Conservation (phyloP, 2,329 filamentous ascomycete species). For the Ophidiomyces ophidiicola region DNA sequence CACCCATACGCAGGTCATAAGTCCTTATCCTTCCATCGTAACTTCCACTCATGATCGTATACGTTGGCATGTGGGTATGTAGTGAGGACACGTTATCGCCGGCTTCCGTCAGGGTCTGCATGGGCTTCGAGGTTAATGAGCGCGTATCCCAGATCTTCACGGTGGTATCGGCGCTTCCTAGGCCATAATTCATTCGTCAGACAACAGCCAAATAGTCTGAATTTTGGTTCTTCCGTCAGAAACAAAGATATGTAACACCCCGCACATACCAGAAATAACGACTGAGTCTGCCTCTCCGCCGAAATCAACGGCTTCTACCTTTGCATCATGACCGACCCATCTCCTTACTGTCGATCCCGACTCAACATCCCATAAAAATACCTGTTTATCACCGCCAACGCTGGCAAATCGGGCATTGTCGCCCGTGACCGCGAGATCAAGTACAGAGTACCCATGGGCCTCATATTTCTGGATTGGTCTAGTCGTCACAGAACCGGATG, state of each 20-base stretch:
- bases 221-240: no score
- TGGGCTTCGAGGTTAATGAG: slow-evolving; percentile 31
- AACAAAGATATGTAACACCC: no score
- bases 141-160: slow-evolving; percentile 34
- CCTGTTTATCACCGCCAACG: slow-evolving; percentile 76
- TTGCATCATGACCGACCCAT: slow-evolving; percentile 57
- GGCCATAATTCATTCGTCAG: no score
- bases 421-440: slow-evolving; percentile 58
- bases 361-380: slow-evolving; percentile 90
- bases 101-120: slow-evolving; percentile 33
- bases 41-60: slow-evolving; percentile 56
- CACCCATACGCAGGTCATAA: slow-evolving; percentile 73
- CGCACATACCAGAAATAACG: slow-evolving; percentile 51
- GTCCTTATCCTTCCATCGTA: slow-evolving; percentile 71
- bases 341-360: slow-evolving; percentile 64
- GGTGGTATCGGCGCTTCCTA: slow-evolving; percentile 34
- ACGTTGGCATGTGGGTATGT: slow-evolving; percentile 29
- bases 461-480: slow-evolving; percentile 73
- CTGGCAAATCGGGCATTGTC: slow-evolving; percentile 79
- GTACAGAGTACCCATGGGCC: slow-evolving; percentile 83
- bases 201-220: background rate
- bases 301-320: slow-evolving; percentile 69
- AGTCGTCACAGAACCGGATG: slow-evolving; percentile 26
- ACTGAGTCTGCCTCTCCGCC: slow-evolving; percentile 63
- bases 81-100: slow-evolving; percentile 32